Conservation (phyloP, 208 protist genomes). For the Crithidia fasciculata region DNA sequence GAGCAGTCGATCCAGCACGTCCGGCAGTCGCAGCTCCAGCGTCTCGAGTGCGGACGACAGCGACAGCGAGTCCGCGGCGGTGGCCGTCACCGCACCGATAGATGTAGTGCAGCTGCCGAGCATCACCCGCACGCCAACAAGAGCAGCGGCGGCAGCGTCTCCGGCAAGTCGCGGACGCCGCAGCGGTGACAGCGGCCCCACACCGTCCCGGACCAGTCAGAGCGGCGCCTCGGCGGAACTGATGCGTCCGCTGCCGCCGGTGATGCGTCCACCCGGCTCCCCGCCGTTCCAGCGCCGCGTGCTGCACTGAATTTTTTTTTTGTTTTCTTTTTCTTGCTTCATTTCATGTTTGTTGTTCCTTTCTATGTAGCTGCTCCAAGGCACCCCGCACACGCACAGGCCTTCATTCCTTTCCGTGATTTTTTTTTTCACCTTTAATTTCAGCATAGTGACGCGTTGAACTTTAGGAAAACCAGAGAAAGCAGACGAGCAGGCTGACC, state of each 20-base stretch:
- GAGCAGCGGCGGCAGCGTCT: neutral
- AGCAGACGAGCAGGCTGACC: too few relatives aligned
- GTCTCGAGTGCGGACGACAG: neutral
- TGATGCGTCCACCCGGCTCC: neutral
- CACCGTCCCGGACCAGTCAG: neutral
- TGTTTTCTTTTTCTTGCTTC: neutral
- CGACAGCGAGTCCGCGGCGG: neutral
- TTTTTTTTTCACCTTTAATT: neutral
- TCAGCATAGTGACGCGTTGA: neutral
- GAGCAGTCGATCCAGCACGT: neutral
- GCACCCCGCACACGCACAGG: neutral
- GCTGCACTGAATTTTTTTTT: slow-evolving; percentile 2
- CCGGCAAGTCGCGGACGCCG: neutral
- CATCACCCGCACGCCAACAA: neutral
- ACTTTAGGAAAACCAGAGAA: too few relatives aligned
- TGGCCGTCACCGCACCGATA: neutral
- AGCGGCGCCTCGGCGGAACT: neutral
- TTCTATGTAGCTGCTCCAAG: neutral
- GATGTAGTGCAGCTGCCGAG: slow-evolving; percentile 1
- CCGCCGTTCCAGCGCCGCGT: slow-evolving; percentile 7
- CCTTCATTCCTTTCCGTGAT: neutral
- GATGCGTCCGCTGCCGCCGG: slow-evolving; percentile 7
- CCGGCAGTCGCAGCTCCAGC: slow-evolving; percentile 1
- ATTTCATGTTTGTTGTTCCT: neutral
- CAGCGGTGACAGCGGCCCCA: neutral